These are phyloP conservation scores for Sugiyamaella lignohabitans DNA, from an alignment of 805 yeast species.

Conservation along the genomic window DNA sequence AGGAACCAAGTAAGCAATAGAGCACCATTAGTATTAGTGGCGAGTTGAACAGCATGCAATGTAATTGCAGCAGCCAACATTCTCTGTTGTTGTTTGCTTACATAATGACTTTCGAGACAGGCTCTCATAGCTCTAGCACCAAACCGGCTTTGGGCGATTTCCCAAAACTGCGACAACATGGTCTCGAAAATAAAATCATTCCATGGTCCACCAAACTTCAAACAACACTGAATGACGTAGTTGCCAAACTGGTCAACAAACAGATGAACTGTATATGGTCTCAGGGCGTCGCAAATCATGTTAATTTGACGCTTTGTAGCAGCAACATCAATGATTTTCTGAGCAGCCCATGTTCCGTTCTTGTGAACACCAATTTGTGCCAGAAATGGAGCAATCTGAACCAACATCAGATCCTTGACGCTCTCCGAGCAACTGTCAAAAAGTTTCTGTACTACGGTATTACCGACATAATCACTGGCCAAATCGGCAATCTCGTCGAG, in stretches of 20 bases:
- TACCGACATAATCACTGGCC: constrained; percentile 89
- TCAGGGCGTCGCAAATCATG: constrained; percentile 61
- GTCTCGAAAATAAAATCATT: constrained; percentile 85
- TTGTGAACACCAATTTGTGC: constrained; percentile 94
- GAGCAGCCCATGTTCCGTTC: constrained; percentile 99
- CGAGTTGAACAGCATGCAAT: constrained; percentile 68
- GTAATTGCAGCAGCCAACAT: constrained; percentile 73
- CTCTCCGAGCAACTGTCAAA: constrained; percentile 65
- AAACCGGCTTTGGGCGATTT: constrained; percentile 79
- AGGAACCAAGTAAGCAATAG: constrained; percentile 88
- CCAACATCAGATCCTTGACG: constrained; percentile 73
- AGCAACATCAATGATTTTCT: constrained; percentile 79
- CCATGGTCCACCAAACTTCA: constrained; percentile 83
- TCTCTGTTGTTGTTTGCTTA: constrained; percentile 59
- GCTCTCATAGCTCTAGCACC: constrained; percentile 96
- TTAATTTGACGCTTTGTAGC: constrained; percentile 55
- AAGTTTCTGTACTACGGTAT: constrained; percentile 89
- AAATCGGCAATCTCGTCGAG: constrained; percentile 83
- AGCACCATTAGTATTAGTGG: constrained; percentile 81
- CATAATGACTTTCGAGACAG: constrained; percentile 72
- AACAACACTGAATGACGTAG: constrained; percentile 90
- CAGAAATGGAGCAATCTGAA: constrained; percentile 67
- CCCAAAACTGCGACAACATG: constrained; percentile 68
- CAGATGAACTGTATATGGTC: constrained; percentile 75
- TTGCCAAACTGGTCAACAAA: constrained; percentile 96